A percentile compares a stretch with the other conserved stretches of the same genome.
Conservation (phyloP, 306 rosid species). For the Acmispon strigosus region DNA sequence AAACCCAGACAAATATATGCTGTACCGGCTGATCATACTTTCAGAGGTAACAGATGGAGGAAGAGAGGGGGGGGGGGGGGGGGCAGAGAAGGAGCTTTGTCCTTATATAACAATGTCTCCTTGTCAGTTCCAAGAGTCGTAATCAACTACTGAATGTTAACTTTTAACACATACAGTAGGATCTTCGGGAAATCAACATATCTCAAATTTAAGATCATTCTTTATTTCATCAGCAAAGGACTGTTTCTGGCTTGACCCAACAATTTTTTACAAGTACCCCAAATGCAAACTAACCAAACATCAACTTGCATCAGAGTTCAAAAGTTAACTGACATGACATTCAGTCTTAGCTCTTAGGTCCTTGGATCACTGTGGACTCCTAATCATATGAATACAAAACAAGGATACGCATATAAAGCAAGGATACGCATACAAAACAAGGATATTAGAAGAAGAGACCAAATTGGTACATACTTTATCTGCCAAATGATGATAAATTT, state of each 20-base stretch:
- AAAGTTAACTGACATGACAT: not conserved
- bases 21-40: not conserved
- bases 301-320: not conserved
- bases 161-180: not conserved
- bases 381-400: constrained; percentile 12
- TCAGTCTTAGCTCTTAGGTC: not conserved
- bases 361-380: not conserved
- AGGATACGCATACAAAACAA: constrained; percentile 1
- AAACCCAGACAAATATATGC: not conserved
- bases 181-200: not conserved
- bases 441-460: not conserved
- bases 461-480: constrained; percentile 49
- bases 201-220: constrained; percentile 6
- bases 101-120: not conserved
- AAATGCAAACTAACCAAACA: constrained; percentile 11
- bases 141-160: not conserved
- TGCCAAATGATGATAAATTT: constrained; percentile 76
- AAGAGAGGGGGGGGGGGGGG: not conserved
- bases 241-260: not conserved
- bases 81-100: not conserved
- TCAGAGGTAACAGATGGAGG: not conserved
- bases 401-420: not conserved
- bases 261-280: not conserved
- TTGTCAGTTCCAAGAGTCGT: not conserved
- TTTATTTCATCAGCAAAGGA: not conserved